Evolutionary conservation across 805 yeast genomes (phyloP).

Genomic region (Saturnispora serradocipensis): DNA sequence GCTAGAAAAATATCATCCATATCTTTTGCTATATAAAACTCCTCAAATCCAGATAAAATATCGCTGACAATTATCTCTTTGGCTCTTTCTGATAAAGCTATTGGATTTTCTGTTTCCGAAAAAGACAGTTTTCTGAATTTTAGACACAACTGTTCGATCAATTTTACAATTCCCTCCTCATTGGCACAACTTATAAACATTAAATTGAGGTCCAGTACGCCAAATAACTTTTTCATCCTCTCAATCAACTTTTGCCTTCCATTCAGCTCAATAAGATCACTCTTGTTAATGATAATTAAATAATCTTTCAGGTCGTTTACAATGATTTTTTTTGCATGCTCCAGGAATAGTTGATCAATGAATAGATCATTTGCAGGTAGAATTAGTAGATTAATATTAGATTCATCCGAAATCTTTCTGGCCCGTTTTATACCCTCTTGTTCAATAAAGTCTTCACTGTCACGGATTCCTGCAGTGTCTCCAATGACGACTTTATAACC

Average conservation of each 20-base stretch:
- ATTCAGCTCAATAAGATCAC: slow-evolving; percentile 34
- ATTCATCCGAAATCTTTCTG: slow-evolving; percentile 41
- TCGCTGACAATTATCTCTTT: slow-evolving; percentile 68
- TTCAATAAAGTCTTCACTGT: slow-evolving; percentile 35
- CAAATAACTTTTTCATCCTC: slow-evolving; percentile 19
- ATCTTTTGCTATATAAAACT: slow-evolving; percentile 42
- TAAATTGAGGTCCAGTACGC: slow-evolving; percentile 20
- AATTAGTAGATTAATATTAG: slow-evolving; percentile 66
- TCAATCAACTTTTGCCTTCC: slow-evolving; percentile 15
- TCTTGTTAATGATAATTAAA: slow-evolving; percentile 48
- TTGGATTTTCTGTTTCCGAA: slow-evolving; percentile 50
- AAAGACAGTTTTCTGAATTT: slow-evolving; percentile 42
- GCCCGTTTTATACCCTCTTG: slow-evolving; percentile 78
- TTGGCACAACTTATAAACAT: slow-evolving; percentile 52
- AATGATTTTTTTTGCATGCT: slow-evolving; percentile 29
- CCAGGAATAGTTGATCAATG: slow-evolving; percentile 30
- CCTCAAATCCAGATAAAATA: slow-evolving; percentile 65
- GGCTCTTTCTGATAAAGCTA: slow-evolving; percentile 65
- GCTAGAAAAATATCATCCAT: slow-evolving; percentile 71
- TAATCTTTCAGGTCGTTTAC: slow-evolving; percentile 17
- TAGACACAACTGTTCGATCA: slow-evolving; percentile 35
- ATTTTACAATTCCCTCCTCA: slow-evolving; percentile 40
- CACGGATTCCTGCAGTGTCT: slow-evolving; percentile 89
- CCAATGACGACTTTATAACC: slow-evolving; percentile 81
- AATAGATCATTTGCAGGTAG: slow-evolving; percentile 34